Conservation (phyloP, 2,329 filamentous ascomycete genomes). For the Colletotrichum eleusines region DNA sequence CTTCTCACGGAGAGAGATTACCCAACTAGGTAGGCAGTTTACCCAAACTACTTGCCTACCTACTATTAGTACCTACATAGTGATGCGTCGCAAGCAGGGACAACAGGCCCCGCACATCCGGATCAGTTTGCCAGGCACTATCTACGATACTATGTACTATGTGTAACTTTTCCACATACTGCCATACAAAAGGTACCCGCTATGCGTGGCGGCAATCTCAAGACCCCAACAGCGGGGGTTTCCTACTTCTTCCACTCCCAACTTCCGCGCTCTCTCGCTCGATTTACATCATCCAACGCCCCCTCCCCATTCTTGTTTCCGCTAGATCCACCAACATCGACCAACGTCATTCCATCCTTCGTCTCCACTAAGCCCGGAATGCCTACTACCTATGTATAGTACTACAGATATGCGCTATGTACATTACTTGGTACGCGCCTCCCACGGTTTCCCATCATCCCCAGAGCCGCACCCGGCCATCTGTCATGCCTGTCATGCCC, state of each 20-base stretch:
- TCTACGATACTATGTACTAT: no score
- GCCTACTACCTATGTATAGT: no score
- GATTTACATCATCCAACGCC: constrained; percentile 37
- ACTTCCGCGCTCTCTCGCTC: constrained; percentile 3
- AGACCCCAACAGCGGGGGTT: constrained; percentile 5
- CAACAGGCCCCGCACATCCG: no score
- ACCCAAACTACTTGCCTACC: no score
- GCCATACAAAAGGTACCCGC: background rate
- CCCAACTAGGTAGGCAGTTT: background rate
- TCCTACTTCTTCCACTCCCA: background rate
- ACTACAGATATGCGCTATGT: no score
- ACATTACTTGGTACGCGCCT: no score
- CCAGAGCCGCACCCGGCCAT: constrained; percentile 33
- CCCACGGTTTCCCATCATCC: constrained; percentile 5
- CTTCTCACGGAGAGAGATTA: no score
- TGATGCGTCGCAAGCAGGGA: background rate
- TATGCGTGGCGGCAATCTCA: background rate
- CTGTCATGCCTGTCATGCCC: background rate
- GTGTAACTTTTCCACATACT: background rate
- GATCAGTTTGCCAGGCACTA: no score
- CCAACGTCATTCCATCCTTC: constrained; percentile 32
- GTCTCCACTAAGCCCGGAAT: constrained; percentile 22
- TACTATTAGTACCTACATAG: no score
- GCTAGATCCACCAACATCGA: constrained; percentile 16
- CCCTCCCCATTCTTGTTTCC: constrained; percentile 13